Conservation (phyloP, 208 protist genomes). For the Leishmania turanica region DNA sequence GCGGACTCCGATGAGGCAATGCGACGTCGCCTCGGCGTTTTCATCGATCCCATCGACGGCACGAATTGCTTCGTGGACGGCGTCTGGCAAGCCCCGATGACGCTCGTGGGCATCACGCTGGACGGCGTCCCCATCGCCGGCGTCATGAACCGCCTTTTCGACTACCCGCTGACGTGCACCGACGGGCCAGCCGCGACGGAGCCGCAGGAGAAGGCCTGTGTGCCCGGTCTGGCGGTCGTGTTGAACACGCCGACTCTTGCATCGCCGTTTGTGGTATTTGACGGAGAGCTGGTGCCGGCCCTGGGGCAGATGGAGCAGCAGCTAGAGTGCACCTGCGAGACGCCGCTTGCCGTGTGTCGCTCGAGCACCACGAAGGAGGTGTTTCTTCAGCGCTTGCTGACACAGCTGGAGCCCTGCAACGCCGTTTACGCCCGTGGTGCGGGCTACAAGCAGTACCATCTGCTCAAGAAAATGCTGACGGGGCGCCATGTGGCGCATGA, state of each 20-base stretch:
- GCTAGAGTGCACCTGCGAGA: background rate
- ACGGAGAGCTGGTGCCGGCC: slow-evolving; percentile 31
- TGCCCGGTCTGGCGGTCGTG: slow-evolving; percentile 44
- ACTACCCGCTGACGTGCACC: slow-evolving; percentile 24
- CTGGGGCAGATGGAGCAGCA: background rate
- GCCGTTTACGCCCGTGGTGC: slow-evolving; percentile 35
- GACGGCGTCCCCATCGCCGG: slow-evolving; percentile 63
- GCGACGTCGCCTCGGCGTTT: slow-evolving; percentile 60
- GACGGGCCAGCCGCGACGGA: background rate
- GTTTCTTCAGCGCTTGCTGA: slow-evolving; percentile 33
- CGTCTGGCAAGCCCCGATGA: slow-evolving; percentile 66
- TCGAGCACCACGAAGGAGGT: slow-evolving; percentile 45
- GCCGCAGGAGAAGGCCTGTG: background rate
- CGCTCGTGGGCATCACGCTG: slow-evolving; percentile 75
- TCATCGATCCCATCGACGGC: slow-evolving; percentile 87
- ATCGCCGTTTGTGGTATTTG: slow-evolving; percentile 49
- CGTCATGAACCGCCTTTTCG: slow-evolving; percentile 71
- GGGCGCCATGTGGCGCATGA: background rate
- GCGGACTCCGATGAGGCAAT: slow-evolving; percentile 42
- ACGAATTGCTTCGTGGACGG: slow-evolving; percentile 82
- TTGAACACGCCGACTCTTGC: slow-evolving; percentile 24
- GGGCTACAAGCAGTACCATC: slow-evolving; percentile 61
- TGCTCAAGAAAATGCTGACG: slow-evolving; percentile 36
- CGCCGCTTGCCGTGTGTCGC: slow-evolving; percentile 30
- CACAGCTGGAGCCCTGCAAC: slow-evolving; percentile 33